These are phyloP conservation scores for Botrytis aclada DNA, from an alignment of 2,329 filamentous ascomycete species.

Conservation along the genomic window DNA sequence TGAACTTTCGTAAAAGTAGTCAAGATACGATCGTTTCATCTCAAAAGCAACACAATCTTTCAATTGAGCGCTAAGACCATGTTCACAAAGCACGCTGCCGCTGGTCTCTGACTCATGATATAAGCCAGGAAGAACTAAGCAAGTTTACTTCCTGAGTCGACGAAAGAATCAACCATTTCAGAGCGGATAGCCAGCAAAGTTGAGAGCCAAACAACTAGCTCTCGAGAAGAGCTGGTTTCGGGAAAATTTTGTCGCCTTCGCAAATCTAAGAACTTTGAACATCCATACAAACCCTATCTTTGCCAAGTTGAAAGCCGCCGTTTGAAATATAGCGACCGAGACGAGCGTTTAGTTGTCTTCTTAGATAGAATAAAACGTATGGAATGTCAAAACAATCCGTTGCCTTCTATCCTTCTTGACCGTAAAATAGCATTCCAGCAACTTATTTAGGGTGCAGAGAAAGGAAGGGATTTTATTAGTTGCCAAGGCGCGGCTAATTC, in stretches of 20 bases:
- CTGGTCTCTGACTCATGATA: background rate
- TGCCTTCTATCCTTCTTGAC: background rate
- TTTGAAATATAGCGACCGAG: background rate
- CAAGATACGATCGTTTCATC: background rate
- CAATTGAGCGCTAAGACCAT: background rate
- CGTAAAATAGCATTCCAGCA: rapidly evolving
- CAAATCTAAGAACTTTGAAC: background rate
- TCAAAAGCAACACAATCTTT: background rate
- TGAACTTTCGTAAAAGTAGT: background rate
- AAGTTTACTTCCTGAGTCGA: background rate
- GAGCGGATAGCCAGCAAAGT: rapidly evolving
- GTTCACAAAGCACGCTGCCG: background rate
- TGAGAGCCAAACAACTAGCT: background rate
- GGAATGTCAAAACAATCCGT: rapidly evolving
- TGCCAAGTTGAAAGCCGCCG: background rate
- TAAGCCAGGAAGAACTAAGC: too few relatives aligned
- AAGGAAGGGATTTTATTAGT: background rate
- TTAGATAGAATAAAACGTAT: background rate
- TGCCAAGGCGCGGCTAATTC: background rate
- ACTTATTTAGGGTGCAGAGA: background rate
- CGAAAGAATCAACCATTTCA: rapidly evolving
- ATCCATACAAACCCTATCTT: background rate
- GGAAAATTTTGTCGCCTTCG: background rate
- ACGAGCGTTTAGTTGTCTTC: background rate
- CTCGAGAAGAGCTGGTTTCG: background rate